phyloP scores from a whole-genome alignment of 768 basidiomycete species.

The Hericium alpestre region DNA sequence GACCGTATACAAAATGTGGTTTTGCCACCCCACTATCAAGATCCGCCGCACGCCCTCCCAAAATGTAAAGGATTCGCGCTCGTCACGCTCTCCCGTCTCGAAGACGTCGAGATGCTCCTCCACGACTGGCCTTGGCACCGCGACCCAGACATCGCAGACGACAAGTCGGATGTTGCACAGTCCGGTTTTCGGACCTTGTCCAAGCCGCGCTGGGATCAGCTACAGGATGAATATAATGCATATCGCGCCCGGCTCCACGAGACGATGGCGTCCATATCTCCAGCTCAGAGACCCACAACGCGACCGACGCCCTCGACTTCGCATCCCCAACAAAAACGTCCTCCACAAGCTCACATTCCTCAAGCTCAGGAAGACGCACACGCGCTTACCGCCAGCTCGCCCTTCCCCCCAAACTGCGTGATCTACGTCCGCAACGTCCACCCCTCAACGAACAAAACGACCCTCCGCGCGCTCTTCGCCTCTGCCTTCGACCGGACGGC shows the following conservation, averaged over 20 bases:
- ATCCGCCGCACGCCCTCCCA: conserved; percentile 41
- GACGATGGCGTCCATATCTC: conserved; percentile 22
- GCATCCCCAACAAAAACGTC: neutral
- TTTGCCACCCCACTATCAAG: conserved; percentile 56
- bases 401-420: conserved; percentile 50
- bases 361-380: neutral
- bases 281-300: neutral
- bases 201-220: conserved; percentile 50
- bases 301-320: neutral
- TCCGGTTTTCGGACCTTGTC: conserved; percentile 50
- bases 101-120: conserved; percentile 34
- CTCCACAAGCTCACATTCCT: neutral
- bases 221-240: conserved; percentile 60
- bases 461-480: conserved; percentile 49
- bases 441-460: conserved; percentile 72
- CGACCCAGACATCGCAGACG: neutral
- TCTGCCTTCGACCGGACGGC: conserved; percentile 23
- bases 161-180: neutral
- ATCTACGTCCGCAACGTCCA: conserved; percentile 64
- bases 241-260: conserved; percentile 48
- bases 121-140: conserved; percentile 55
- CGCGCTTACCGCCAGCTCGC: neutral
- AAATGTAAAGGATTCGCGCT: conserved; percentile 72
- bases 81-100: conserved; percentile 36
- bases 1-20: conserved; percentile 37